phyloP scores from a whole-genome alignment of 148 eudicot genomes.

The Fagopyrum esculentum region DNA sequence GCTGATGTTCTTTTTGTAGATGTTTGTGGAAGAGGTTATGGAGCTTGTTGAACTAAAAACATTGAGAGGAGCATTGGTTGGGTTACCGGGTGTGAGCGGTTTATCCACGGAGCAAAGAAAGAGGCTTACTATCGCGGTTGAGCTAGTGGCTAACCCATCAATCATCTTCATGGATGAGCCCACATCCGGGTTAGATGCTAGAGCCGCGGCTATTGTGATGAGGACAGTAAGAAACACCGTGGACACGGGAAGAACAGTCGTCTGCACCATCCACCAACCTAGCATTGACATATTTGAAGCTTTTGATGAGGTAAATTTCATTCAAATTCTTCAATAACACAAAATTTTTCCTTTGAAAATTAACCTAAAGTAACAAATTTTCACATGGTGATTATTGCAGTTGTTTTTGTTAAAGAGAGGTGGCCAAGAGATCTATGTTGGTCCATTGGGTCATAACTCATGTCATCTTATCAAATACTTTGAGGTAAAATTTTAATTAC shows the following conservation, averaged over 20 bases:
- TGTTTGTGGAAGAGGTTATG: slow-evolving; percentile 54
- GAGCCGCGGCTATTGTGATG: slow-evolving; percentile 74
- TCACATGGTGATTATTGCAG: slow-evolving; percentile 5
- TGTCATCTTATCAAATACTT: slow-evolving; percentile 13
- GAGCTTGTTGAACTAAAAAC: slow-evolving; percentile 42
- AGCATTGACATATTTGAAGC: slow-evolving; percentile 61
- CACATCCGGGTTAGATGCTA: slow-evolving; percentile 68
- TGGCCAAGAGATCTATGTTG: slow-evolving; percentile 15
- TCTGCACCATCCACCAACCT: slow-evolving; percentile 71
- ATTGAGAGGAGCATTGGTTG: slow-evolving; percentile 41
- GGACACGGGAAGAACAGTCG: slow-evolving; percentile 51
- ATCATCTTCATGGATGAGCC: slow-evolving; percentile 75
- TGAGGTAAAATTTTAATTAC: not conserved
- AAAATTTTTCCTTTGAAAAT: not conserved
- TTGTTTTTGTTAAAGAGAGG: slow-evolving; percentile 16
- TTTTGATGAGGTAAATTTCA: slow-evolving; percentile 53
- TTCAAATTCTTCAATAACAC: not conserved
- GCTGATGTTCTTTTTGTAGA: slow-evolving; percentile 16
- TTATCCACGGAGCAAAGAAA: slow-evolving; percentile 67
- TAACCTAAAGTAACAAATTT: not conserved
- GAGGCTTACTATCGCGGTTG: slow-evolving; percentile 66
- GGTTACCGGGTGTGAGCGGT: slow-evolving; percentile 45
- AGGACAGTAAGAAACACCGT: slow-evolving; percentile 49
- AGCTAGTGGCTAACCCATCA: slow-evolving; percentile 66
- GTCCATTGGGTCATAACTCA: slow-evolving; percentile 11